These are phyloP conservation scores for Mucor saturninus DNA, from an alignment of 371 early-diverging fungal species.

Conservation along the genomic window DNA sequence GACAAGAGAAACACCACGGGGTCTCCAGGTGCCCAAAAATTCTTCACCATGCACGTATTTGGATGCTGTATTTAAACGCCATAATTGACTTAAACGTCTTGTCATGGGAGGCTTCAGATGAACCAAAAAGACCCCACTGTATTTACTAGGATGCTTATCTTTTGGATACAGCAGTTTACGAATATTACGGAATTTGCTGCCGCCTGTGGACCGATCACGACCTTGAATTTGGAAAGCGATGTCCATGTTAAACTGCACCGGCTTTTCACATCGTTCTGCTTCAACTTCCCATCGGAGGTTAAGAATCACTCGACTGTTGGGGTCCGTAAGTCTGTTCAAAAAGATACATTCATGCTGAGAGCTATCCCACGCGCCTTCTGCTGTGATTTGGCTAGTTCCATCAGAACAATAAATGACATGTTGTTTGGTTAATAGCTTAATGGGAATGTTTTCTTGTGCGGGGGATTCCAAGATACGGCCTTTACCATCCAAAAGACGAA, in stretches of 20 bases:
- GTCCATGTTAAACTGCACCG: constrained; percentile 68
- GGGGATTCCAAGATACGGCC: constrained; percentile 63
- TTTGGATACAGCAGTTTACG: constrained; percentile 34
- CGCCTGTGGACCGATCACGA: constrained; percentile 52
- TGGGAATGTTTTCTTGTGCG: constrained; percentile 55
- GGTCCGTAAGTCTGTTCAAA: constrained; percentile 72
- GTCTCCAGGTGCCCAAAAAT: constrained; percentile 74
- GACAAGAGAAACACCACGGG: constrained; percentile 77
- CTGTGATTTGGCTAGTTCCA: constrained; percentile 66
- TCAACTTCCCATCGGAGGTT: constrained; percentile 64
- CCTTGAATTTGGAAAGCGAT: constrained; percentile 68
- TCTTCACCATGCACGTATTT: constrained; percentile 90
- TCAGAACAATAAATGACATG: constrained; percentile 56
- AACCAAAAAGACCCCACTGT: constrained; percentile 61
- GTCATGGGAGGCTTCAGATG: constrained; percentile 65
- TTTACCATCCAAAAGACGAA: constrained; percentile 70
- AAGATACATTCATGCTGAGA: constrained; percentile 76
- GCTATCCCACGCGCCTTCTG: constrained; percentile 83
- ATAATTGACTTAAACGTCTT: constrained; percentile 63
- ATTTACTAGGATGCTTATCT: constrained; percentile 46
- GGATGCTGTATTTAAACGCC: constrained; percentile 77
- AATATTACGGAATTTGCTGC: constrained; percentile 41
- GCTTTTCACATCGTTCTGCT: constrained; percentile 61
- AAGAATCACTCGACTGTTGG: constrained; percentile 63
- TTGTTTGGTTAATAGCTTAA: constrained; percentile 57